Evolutionary conservation across 2,329 filamentous ascomycete species (phyloP).

Genomic region (Alternaria sp.): DNA sequence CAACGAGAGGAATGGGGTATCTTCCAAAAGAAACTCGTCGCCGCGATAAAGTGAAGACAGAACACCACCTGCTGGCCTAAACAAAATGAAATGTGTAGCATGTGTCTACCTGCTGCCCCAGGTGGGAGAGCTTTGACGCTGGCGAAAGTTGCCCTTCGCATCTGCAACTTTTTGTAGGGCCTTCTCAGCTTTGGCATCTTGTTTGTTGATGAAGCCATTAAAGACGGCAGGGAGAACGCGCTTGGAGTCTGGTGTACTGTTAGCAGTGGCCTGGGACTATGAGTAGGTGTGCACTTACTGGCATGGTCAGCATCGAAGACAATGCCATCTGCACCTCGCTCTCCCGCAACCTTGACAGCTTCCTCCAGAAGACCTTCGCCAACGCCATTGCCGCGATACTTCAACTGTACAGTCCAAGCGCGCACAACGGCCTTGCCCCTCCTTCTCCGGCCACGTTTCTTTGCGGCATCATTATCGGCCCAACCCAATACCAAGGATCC

Average conservation of each 20-base stretch:
- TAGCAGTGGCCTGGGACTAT: slow-evolving; percentile 19
- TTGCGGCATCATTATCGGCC: slow-evolving; percentile 59
- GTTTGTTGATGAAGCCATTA: slow-evolving; percentile 47
- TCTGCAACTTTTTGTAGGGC: slow-evolving; percentile 50
- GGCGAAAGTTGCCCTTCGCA: slow-evolving; percentile 51
- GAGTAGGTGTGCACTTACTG: slow-evolving; percentile 61
- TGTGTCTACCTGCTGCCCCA: slow-evolving; percentile 48
- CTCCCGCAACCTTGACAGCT: slow-evolving; percentile 72
- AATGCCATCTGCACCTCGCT: slow-evolving; percentile 73
- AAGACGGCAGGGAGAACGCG: slow-evolving; percentile 47
- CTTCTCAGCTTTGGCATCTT: slow-evolving; percentile 47
- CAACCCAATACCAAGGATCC: slow-evolving; percentile 75
- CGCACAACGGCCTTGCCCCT: slow-evolving; percentile 76
- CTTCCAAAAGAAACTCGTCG: slow-evolving; percentile 31
- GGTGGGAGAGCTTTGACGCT: slow-evolving; percentile 48
- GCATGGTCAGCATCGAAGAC: slow-evolving; percentile 82
- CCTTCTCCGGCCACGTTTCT: slow-evolving; percentile 57
- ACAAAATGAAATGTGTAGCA: not conserved
- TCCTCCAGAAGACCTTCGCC: slow-evolving; percentile 77
- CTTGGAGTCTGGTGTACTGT: slow-evolving; percentile 40
- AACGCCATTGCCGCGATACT: slow-evolving; percentile 75
- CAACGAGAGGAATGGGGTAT: slow-evolving; percentile 41
- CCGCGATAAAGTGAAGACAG: slow-evolving; percentile 13
- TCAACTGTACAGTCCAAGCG: slow-evolving; percentile 80
- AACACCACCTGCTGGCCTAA: slow-evolving; percentile 18